A percentile compares a stretch with the other conserved stretches of the same genome.
Evolutionary conservation across 1,284 basidiomycete species (phyloP).

Genomic region (Polyporus tsugae): DNA sequence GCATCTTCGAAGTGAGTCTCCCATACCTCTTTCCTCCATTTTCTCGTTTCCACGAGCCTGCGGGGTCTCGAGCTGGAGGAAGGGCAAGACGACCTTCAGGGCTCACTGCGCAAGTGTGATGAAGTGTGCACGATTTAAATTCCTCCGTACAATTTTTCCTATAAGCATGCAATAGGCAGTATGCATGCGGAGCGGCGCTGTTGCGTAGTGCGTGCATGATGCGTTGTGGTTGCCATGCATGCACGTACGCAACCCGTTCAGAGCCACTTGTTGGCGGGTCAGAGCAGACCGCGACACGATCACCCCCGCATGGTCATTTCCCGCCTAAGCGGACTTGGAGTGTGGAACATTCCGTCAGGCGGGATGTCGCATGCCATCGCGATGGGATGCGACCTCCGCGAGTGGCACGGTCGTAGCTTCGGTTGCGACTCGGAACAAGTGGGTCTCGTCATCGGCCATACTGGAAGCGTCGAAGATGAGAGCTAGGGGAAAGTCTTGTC

Average conservation of each 20-base stretch:
- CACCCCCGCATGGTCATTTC: too few species aligned
- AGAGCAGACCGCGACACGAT: neutral
- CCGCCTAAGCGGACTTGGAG: too few species aligned
- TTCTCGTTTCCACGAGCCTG: neutral
- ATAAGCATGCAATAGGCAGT: neutral
- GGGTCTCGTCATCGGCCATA: neutral
- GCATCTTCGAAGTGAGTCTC: constrained; percentile 73
- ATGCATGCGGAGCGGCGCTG: neutral
- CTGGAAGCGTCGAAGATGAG: neutral
- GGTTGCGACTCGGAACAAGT: neutral
- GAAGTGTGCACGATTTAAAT: neutral
- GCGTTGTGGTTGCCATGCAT: neutral
- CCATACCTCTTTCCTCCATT: neutral
- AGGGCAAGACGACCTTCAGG: too few species aligned
- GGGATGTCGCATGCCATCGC: neutral
- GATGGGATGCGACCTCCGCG: neutral
- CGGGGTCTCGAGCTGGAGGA: neutral
- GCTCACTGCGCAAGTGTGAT: neutral
- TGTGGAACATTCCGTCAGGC: neutral
- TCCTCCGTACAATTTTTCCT: neutral
- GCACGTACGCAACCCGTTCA: neutral
- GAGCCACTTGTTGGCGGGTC: neutral
- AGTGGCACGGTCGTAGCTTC: neutral
- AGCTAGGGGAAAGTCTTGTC: neutral
- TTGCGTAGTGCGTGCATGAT: neutral